Base-by-base conservation (phyloP, 2,329 filamentous ascomycete genomes). In the Aspergillus sp. region DNA sequence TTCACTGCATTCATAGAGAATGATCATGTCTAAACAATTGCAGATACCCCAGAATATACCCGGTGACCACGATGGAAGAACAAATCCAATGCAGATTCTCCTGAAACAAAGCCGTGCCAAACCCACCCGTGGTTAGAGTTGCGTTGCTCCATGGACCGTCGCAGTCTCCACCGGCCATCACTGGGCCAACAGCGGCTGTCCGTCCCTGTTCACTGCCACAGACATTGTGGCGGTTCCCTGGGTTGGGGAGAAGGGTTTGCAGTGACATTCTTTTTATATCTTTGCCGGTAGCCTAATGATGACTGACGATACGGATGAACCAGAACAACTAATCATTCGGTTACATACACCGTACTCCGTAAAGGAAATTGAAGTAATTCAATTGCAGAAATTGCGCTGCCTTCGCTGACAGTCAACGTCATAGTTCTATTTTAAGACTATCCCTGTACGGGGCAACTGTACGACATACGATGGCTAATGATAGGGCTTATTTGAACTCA, bases 131-230 rank as follows among this genome's bases (percentile, higher is more conserved):
- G 55, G 60, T 53, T 58, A 42, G 39, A 49, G 54, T 49, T 54
- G 49, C 22, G 39, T 42, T 47, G 55, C 58, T 57, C 62, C 65
- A 60, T 58, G 60, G 62, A 42, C 39, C 46, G 36, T 39, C 26
- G 22, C 29, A 29, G 47, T 24, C 60, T 58, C 60, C 62, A 63
- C 61, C 24, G 46, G 2, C n/a, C 31, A 55, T 65, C 63, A 60
- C 63, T 65, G 55, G 63, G 63, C 63, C 63, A 65, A 65, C 63
- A 49, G 42, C 29, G 52, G 54, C 47, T 46, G 26, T 45, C 47
- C 29, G 14, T 51, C 49, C 29, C 26, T 51, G 45, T 32, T 53
- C 62, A 64, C 62, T 60, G 62, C 62, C 62, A 62, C 62, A n/a
- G 20, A 14, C 47, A 29, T 24, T 47, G 53, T 58, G 60, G 60